Conservation (phyloP, 225 moss, liverwort and hornwort species). For the Bryum argenteum region DNA sequence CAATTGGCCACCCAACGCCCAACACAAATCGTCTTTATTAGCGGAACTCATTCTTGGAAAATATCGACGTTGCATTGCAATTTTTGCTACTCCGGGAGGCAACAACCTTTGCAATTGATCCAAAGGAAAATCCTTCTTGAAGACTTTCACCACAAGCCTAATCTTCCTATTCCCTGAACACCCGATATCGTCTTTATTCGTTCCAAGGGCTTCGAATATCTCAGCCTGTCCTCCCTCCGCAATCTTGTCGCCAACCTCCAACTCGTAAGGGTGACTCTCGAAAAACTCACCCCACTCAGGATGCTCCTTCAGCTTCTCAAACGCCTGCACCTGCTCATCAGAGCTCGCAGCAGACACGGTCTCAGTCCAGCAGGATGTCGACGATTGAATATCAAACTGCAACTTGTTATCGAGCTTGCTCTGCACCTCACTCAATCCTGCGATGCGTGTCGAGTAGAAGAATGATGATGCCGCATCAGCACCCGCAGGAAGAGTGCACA, state of each 20-base stretch:
- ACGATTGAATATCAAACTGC: neutral
- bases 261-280: neutral
- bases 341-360: neutral
- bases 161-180: accelerated
- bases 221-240: conserved; percentile 11
- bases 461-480: neutral
- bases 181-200: neutral
- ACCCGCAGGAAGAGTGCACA: accelerated
- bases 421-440: neutral
- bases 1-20: neutral
- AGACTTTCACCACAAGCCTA: neutral
- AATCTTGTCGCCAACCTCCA: neutral
- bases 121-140: accelerated
- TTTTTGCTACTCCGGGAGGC: neutral
- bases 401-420: neutral
- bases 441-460: neutral
- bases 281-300: neutral
- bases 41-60: too few species aligned
- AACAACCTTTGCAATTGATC: neutral
- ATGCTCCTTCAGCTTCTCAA: conserved; percentile 13
- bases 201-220: neutral
- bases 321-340: neutral
- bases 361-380: neutral
- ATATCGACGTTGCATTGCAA: too few species aligned
- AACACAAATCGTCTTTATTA: neutral